Percentiles rank a stretch among this genome's conserved stretches.
Evolutionary conservation across 139 green algal species (phyloP).

Genomic region (Chlamydomonas applanata): DNA sequence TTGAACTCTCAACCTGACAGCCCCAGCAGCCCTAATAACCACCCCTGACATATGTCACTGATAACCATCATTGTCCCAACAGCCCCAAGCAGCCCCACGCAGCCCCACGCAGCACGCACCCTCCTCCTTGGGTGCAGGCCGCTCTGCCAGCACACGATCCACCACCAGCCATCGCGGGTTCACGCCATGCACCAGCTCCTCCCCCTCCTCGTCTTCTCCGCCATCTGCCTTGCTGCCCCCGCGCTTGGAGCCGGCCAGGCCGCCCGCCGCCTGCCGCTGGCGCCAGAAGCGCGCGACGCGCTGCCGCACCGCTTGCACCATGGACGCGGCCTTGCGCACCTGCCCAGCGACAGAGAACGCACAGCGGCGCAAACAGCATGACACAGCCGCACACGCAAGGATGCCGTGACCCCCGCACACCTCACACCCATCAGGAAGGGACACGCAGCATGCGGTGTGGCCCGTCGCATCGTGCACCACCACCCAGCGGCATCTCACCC

Average conservation of each 20-base stretch:
- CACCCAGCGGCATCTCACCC: no score
- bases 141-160: constrained; percentile 46
- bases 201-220: not conserved
- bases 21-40: no score
- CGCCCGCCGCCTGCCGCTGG: not conserved
- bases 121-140: not conserved
- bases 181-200: constrained; percentile 32
- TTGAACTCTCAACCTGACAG: no score
- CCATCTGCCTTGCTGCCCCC: not conserved
- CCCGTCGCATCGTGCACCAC: no score
- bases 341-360: constrained; percentile 23
- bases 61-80: no score
- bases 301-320: not conserved
- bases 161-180: constrained; percentile 40
- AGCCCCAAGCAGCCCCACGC: not conserved
- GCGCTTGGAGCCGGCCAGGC: not conserved
- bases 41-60: no score
- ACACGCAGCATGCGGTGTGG: constrained; percentile 2
- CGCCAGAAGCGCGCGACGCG: constrained; percentile 8
- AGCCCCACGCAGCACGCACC: not conserved
- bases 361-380: no score
- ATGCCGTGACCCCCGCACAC: no score
- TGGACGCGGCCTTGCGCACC: constrained; percentile 2
- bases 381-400: no score
- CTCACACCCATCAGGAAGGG: no score